phyloP scores from a whole-genome alignment of 2,329 filamentous ascomycete species.

The Stromatinia cepivora region DNA sequence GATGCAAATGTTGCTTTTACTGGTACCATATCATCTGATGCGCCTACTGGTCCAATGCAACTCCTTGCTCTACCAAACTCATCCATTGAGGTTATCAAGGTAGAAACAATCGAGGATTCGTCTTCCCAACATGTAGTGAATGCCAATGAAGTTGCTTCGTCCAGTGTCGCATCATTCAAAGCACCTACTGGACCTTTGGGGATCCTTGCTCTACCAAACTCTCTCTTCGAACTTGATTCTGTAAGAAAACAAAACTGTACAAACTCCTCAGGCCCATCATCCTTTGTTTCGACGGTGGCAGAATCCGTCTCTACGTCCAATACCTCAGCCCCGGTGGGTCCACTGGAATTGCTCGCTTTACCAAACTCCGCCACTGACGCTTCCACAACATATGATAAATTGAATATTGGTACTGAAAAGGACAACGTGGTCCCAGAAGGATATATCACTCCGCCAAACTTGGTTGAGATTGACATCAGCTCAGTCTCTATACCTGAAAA shows the following conservation, averaged over 20 bases:
- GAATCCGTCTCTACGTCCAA: background rate
- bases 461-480: background rate
- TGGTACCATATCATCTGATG: background rate
- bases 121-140: background rate
- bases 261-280: background rate
- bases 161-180: background rate
- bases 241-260: background rate
- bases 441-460: too few relatives aligned
- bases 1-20: background rate
- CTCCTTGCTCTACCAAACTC: constrained; percentile 56
- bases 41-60: constrained; percentile 41
- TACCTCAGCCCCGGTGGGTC: constrained; percentile 31
- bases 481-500: background rate
- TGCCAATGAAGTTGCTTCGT: constrained; percentile 38
- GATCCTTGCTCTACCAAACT: constrained; percentile 57
- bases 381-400: background rate
- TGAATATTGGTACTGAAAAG: background rate
- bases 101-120: background rate
- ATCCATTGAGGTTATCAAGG: background rate
- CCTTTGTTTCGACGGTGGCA: background rate
- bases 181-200: constrained; percentile 40
- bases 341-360: constrained; percentile 50
- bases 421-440: background rate
- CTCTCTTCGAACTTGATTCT: constrained; percentile 6
- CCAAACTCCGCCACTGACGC: constrained; percentile 46